Evolutionary conservation across 2,329 filamentous ascomycete species (phyloP).

Genomic region (Cladorrhinum sp.): DNA sequence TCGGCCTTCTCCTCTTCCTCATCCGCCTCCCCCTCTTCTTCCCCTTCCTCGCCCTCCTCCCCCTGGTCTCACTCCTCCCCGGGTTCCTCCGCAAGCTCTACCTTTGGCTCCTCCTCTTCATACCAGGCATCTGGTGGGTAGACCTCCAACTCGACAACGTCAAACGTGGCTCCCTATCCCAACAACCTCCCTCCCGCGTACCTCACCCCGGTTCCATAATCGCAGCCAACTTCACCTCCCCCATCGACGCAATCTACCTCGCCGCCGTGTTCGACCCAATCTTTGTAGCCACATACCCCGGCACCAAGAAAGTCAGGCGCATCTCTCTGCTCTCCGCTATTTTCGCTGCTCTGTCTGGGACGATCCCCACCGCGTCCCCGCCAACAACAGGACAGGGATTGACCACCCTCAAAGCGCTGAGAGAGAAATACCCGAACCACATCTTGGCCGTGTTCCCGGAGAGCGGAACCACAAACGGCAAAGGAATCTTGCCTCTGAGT

Average conservation of each 20-base stretch:
- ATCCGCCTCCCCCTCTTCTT: constrained; percentile 78
- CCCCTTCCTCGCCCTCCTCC: constrained; percentile 72
- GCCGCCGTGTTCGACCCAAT: constrained; percentile 95
- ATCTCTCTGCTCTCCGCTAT: constrained; percentile 77
- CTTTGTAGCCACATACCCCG: constrained; percentile 82
- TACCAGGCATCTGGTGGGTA: constrained; percentile 96
- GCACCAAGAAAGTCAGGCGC: constrained; percentile 67
- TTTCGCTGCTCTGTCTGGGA: constrained; percentile 64
- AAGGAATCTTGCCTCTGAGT: constrained; percentile 80
- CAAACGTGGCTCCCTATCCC: constrained; percentile 80
- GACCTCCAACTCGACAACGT: constrained; percentile 98
- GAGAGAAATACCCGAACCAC: constrained; percentile 66
- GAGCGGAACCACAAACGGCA: constrained; percentile 89
- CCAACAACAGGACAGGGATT: constrained; percentile 48
- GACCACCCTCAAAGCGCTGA: constrained; percentile 60
- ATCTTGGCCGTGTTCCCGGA: constrained; percentile 89
- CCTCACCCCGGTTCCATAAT: constrained; percentile 80
- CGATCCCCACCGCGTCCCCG: constrained; percentile 42
- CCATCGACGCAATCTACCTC: constrained; percentile 89
- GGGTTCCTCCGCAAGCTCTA: constrained; percentile 70
- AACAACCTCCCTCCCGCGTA: constrained; percentile 68
- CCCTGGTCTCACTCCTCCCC: constrained; percentile 54
- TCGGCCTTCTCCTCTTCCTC: constrained; percentile 71
- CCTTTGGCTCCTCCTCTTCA: constrained; percentile 81
- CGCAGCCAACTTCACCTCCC: constrained; percentile 86